A percentile compares a stretch with the other conserved stretches of the same genome.
Evolutionary conservation across 1,139 yeast species (phyloP).

Genomic region (Candida smagusa): DNA sequence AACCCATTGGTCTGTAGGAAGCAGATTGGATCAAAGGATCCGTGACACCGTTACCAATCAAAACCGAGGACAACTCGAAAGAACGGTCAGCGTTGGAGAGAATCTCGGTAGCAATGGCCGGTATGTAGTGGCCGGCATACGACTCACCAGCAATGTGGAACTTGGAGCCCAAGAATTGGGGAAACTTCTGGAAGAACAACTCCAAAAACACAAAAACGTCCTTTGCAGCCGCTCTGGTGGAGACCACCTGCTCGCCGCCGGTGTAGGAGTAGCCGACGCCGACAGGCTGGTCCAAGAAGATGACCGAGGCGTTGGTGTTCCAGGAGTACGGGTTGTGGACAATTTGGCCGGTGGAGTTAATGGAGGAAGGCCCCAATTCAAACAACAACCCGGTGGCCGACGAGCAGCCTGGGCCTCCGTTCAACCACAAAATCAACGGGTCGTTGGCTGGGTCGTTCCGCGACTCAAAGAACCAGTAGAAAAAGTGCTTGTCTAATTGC

Average conservation of each 20-base stretch:
- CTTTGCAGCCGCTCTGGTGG: constrained; percentile 69
- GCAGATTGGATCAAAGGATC: constrained; percentile 69
- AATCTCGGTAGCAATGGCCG: constrained; percentile 73
- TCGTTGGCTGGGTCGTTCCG: constrained; percentile 48
- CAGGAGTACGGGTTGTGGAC: constrained; percentile 62
- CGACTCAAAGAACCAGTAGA: constrained; percentile 74
- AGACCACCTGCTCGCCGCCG: constrained; percentile 49
- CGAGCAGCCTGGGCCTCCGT: constrained; percentile 78
- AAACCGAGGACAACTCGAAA: constrained; percentile 65
- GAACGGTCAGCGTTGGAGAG: constrained; percentile 60
- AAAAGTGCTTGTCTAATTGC: constrained; percentile 65
- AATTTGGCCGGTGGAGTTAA: constrained; percentile 49
- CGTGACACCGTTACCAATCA: constrained; percentile 84
- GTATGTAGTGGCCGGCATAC: constrained; percentile 86
- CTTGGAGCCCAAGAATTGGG: constrained; percentile 51
- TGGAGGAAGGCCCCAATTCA: constrained; percentile 64
- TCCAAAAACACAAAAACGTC: constrained; percentile 79
- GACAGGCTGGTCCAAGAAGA: constrained; percentile 72
- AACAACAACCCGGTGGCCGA: constrained; percentile 65
- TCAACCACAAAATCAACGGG: constrained; percentile 67
- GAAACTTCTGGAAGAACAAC: constrained; percentile 72
- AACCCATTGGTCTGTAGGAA: constrained; percentile 77
- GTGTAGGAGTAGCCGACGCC: constrained; percentile 79
- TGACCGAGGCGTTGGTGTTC: constrained; percentile 67
- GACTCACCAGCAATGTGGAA: constrained; percentile 89